phyloP scores from a whole-genome alignment of 345 rosid species.

The Clarkia xantiana region DNA sequence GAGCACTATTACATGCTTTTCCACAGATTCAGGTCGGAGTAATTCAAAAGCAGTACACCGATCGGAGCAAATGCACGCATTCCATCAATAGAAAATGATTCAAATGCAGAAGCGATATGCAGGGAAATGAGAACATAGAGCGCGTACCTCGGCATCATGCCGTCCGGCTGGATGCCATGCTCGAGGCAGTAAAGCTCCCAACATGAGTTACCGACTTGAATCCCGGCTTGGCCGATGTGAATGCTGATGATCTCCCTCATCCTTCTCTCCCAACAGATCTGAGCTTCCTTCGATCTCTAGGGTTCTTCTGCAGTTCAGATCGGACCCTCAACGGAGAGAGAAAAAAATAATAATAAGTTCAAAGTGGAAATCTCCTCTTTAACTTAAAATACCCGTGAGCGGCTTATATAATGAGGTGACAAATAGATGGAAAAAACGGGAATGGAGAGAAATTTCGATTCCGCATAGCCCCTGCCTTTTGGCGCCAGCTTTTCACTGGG shows the following conservation, averaged over 20 bases:
- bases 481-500: constrained; percentile 7
- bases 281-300: background rate
- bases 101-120: background rate
- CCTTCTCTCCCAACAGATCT: background rate
- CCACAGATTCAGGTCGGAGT: no score
- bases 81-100: no score
- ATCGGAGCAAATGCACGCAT: background rate
- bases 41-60: background rate
- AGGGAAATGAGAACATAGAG: background rate
- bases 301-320: no score
- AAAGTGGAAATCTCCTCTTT: background rate
- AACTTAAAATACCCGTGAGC: background rate
- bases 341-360: background rate
- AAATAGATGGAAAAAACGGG: background rate
- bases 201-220: constrained; percentile 47
- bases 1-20: no score
- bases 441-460: constrained; percentile 3
- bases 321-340: background rate
- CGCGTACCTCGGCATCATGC: constrained; percentile 45
- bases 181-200: constrained; percentile 55
- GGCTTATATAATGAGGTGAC: background rate
- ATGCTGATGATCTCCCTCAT: constrained; percentile 56
- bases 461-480: background rate
- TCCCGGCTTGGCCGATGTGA: constrained; percentile 56
- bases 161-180: constrained; percentile 52